These are phyloP conservation scores for Vigna reflexopilosa DNA, from an alignment of 306 rosid genomes.

Conservation along the genomic window DNA sequence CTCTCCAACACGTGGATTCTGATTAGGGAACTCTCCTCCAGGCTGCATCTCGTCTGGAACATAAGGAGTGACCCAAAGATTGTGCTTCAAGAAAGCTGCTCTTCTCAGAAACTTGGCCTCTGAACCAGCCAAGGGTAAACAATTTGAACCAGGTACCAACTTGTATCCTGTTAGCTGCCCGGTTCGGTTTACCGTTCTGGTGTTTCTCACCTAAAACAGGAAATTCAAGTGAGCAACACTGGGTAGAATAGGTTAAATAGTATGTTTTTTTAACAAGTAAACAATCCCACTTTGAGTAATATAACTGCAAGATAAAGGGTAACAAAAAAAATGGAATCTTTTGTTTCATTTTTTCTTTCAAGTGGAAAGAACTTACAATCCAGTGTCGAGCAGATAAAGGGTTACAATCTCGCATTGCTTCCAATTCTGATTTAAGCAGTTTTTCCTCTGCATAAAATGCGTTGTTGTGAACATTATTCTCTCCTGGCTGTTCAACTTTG, in stretches of 20 bases:
- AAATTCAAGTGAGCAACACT: conserved; percentile 22
- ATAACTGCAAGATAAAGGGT: background rate
- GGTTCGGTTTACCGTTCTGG: conserved; percentile 72
- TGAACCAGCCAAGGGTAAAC: conserved; percentile 74
- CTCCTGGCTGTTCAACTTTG: conserved; percentile 72
- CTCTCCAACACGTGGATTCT: conserved; percentile 82
- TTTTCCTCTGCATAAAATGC: conserved; percentile 79
- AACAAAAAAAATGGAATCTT: background rate
- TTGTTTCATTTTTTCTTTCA: background rate
- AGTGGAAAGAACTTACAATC: conserved; percentile 57
- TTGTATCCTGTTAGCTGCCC: conserved; percentile 79
- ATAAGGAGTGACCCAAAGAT: conserved; percentile 85
- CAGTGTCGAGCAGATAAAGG: conserved; percentile 78
- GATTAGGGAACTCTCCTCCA: conserved; percentile 85
- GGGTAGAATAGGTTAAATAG: background rate
- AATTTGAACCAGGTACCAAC: conserved; percentile 78
- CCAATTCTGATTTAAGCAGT: conserved; percentile 65
- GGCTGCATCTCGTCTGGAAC: conserved; percentile 71
- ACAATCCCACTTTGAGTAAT: background rate
- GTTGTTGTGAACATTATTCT: conserved; percentile 70
- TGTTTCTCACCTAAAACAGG: conserved; percentile 65
- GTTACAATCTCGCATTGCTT: conserved; percentile 75
- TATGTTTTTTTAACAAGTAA: conserved; percentile 34
- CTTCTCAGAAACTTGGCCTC: conserved; percentile 79
- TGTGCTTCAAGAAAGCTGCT: conserved; percentile 79